Percentiles rank a stretch among this genome's conserved stretches.
Conservation (phyloP, 2,329 filamentous ascomycete genomes). For the Rhynchosporium agropyri region DNA sequence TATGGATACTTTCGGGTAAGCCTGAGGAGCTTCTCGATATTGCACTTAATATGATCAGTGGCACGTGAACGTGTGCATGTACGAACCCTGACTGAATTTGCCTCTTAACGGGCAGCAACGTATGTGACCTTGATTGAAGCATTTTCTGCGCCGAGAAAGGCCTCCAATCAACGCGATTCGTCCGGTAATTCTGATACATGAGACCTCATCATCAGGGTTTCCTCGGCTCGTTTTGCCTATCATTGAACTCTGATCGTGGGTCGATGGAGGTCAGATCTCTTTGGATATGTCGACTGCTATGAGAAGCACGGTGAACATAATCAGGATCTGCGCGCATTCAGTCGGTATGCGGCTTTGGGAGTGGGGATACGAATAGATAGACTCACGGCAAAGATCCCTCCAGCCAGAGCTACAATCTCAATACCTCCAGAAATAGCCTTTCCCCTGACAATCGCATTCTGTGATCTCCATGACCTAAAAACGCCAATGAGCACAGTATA, state of each 20-base stretch:
- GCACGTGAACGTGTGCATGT: conserved; percentile 26
- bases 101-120: conserved; percentile 20
- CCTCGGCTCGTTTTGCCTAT: conserved; percentile 28
- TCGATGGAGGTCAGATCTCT: conserved; percentile 27
- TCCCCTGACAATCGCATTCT: conserved; percentile 59
- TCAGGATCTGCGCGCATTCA: conserved; percentile 30
- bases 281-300: conserved; percentile 40
- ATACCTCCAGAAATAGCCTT: conserved; percentile 61
- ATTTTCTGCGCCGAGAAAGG: conserved; percentile 20
- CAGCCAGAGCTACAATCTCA: conserved; percentile 56
- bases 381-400: conserved; percentile 53
- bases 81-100: background rate
- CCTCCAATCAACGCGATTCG: conserved; percentile 26
- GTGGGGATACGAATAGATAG: conserved; percentile 3
- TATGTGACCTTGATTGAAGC: conserved; percentile 20
- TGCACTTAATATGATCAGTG: conserved; percentile 20
- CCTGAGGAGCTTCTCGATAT: conserved; percentile 14
- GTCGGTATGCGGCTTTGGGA: conserved; percentile 16
- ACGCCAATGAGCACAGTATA: conserved; percentile 53
- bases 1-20: conserved; percentile 25
- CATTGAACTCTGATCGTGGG: conserved; percentile 12
- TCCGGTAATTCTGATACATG: conserved; percentile 30
- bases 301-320: conserved; percentile 38
- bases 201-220: conserved; percentile 21
- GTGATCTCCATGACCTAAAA: conserved; percentile 62